Conservation (phyloP, 192 early-diverging fungal species). For the Paraglomus occultum region DNA sequence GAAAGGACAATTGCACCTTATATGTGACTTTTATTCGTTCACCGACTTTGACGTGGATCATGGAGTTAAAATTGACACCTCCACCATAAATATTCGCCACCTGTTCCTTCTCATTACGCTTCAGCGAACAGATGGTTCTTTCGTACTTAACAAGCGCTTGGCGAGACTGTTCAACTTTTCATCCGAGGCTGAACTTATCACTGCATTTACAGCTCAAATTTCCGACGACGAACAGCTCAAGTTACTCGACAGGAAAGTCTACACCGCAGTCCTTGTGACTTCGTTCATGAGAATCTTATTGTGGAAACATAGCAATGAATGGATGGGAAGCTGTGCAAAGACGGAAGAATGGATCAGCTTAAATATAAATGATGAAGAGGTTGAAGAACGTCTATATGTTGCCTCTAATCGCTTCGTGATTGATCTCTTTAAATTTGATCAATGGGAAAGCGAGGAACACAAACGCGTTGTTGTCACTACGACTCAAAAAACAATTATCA, state of each 20-base stretch:
- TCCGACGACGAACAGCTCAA: background rate
- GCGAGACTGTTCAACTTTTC: conserved; percentile 19
- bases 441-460: conserved; percentile 21
- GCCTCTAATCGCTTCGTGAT: conserved; percentile 8
- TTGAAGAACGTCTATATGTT: conserved; percentile 19
- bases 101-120: conserved; percentile 3
- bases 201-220: background rate
- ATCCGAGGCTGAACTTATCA: background rate
- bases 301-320: conserved; percentile 11
- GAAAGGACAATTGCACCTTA: conserved; percentile 61
- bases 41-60: conserved; percentile 14
- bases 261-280: conserved; percentile 3
- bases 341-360: conserved; percentile 16
- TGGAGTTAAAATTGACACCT: background rate
- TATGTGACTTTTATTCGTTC: conserved; percentile 55
- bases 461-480: background rate
- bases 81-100: background rate
- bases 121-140: conserved; percentile 23
- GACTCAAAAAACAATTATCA: conserved; percentile 3
- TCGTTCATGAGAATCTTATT: conserved; percentile 22
- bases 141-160: conserved; percentile 3
- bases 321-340: background rate
- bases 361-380: background rate
- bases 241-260: background rate
- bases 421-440: conserved; percentile 11